Evolutionary conservation across 352 stramenopile genomes (phyloP), one percentile per base, ranked within the genome.

Genomic region (Halophytophthora batemanensis): DNA sequence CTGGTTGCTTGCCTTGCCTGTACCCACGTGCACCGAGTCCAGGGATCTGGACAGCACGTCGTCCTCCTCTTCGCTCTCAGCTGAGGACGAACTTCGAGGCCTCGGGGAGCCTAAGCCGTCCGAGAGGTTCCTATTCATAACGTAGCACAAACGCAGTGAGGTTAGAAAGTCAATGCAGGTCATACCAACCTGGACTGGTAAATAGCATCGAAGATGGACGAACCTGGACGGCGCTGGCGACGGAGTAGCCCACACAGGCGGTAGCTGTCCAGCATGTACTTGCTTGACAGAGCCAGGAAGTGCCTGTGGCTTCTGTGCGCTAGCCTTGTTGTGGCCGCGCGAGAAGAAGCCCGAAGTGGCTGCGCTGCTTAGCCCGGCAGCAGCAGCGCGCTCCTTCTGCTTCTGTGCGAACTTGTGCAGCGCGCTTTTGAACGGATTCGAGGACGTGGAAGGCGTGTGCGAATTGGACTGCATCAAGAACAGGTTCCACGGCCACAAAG

Each of bases 321-420:
- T 56, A 36, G 61, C 50, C 23, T 73, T 72, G 36, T 40, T 61
- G 13, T 63, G 50, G 5, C 61, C 41, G 8, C 79, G 64, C 3
- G 77, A 86, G 50, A 93, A 93, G 55, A 93, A 93, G 14, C 82
- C 65, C 4, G 70, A 79, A 2, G 78, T 81, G 6, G 74, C 72
- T 14, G 57, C 66, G 47, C 66, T 81, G 37, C 59, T 53, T 12
- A 86, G 45, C 37, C 52, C 51, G 5, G 41, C 43, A 34, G 49
- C 18, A 23, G 42, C 38, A 36, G 57, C 56, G 15, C 74, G 60
- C 22, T 87, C 64, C 51, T 93, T 87, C 45, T 90, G 83, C 63
- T 90, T 93, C 50, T 85, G 74, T n/a, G 59, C 47, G 41, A 93
- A 87, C 46, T 93, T 93, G 64, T 93, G 78, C 45, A 93, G 62